Conservation (phyloP, 2,329 filamentous ascomycete species). For the Colletotrichum filicis region DNA sequence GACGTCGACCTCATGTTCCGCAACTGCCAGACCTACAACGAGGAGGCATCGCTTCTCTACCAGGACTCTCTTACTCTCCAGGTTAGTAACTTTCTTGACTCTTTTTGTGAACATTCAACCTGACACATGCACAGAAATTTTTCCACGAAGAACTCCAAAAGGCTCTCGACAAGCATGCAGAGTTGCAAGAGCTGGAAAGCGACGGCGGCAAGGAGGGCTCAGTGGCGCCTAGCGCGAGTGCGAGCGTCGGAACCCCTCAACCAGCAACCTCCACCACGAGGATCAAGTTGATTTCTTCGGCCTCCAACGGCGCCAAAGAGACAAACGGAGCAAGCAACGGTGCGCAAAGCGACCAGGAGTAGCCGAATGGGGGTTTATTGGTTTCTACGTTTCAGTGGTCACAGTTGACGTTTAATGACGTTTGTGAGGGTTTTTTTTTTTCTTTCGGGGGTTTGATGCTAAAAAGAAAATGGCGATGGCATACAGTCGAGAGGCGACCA, state of each 20-base stretch:
- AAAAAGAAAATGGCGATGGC: conserved; percentile 32
- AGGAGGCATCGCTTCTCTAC: conserved; percentile 92
- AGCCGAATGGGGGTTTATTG: conserved; percentile 19
- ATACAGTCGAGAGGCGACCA: conserved; percentile 1
- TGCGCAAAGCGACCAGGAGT: conserved; percentile 66
- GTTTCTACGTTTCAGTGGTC: conserved; percentile 25
- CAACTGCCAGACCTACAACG: conserved; percentile 96
- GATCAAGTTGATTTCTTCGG: conserved; percentile 74
- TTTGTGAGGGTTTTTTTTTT: conserved; percentile 3
- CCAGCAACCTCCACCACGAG: conserved; percentile 66
- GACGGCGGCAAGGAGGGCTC: conserved; percentile 51
- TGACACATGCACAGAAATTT: conserved; percentile 64
- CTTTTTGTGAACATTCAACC: conserved; percentile 26
- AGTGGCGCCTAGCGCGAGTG: conserved; percentile 57
- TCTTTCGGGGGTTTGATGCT: conserved; percentile 31
- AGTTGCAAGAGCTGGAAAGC: conserved; percentile 66
- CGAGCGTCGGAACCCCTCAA: conserved; percentile 73
- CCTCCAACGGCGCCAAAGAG: conserved; percentile 47
- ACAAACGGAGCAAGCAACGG: conserved; percentile 47
- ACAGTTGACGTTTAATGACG: conserved; percentile 15
- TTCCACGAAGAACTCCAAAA: conserved; percentile 66
- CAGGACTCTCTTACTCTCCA: conserved; percentile 93
- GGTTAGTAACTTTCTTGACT: conserved; percentile 59
- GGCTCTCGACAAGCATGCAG: conserved; percentile 63
- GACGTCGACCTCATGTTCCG: conserved; percentile 88